A percentile compares a stretch with the other conserved stretches of the same genome.
Evolutionary conservation across 2,329 filamentous ascomycete genomes (phyloP).

Genomic region (Fusarium brachygibbosum): DNA sequence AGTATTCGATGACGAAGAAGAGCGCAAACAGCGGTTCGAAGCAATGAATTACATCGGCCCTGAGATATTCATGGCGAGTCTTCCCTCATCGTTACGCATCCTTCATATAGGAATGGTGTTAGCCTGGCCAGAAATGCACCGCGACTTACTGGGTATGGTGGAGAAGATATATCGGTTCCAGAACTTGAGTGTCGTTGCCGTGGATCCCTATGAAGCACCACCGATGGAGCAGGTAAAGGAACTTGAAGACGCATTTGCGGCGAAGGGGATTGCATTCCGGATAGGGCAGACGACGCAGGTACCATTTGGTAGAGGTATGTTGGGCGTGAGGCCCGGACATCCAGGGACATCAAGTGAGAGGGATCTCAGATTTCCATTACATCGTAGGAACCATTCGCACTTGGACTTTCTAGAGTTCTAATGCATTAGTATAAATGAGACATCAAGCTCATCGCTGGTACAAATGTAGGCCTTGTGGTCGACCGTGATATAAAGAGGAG

Average conservation of each 20-base stretch:
- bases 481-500: background rate
- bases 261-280: conserved; percentile 38
- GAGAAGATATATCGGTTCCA: conserved; percentile 45
- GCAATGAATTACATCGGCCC: conserved; percentile 37
- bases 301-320: conserved; percentile 47
- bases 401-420: conserved; percentile 33
- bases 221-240: conserved; percentile 39
- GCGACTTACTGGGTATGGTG: conserved; percentile 43
- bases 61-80: conserved; percentile 47
- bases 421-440: background rate
- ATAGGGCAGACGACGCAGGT: conserved; percentile 46
- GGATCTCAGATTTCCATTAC: conserved; percentile 42
- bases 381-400: conserved; percentile 29
- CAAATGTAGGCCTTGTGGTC: background rate
- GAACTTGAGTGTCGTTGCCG: conserved; percentile 42
- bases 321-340: conserved; percentile 46
- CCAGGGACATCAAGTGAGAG: conserved; percentile 26
- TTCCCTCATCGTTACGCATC: conserved; percentile 43
- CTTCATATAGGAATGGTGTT: conserved; percentile 48
- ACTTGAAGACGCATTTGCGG: conserved; percentile 34
- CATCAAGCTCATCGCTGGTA: background rate
- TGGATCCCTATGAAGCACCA: conserved; percentile 45
- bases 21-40: conserved; percentile 36
- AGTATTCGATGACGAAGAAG: conserved; percentile 45
- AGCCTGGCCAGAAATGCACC: conserved; percentile 47